Percentiles rank a stretch among this genome's conserved stretches.
Conservation (phyloP, 371 early-diverging fungal species). For the Mucor mucedo region DNA sequence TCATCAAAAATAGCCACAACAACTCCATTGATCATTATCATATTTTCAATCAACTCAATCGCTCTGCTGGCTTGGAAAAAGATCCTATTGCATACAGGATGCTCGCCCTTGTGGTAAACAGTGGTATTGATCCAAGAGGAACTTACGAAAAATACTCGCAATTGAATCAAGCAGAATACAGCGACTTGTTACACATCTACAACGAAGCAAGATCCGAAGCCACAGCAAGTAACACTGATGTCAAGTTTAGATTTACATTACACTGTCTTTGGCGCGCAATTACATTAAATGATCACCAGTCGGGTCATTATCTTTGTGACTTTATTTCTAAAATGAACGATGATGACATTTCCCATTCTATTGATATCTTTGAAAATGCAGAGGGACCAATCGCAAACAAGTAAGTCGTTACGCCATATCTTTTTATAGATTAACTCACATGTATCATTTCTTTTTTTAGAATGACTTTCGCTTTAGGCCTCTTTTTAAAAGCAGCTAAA, state of each 20-base stretch:
- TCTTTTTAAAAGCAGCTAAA: slow-evolving; percentile 16
- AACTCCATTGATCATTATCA: slow-evolving; percentile 9
- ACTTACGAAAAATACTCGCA: slow-evolving; percentile 6
- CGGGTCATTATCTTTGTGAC: slow-evolving; percentile 21
- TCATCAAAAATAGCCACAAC: slow-evolving; percentile 14
- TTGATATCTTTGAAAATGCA: slow-evolving; percentile 14
- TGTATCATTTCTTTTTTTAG: slow-evolving; percentile 13
- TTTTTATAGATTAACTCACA: background rate
- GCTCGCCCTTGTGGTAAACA: slow-evolving; percentile 19
- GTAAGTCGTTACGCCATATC: slow-evolving; percentile 15
- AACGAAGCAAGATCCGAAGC: slow-evolving; percentile 6
- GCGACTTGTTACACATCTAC: background rate
- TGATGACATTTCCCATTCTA: slow-evolving; percentile 16
- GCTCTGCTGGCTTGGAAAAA: slow-evolving; percentile 7
- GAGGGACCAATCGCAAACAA: slow-evolving; percentile 16
- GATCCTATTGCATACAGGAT: slow-evolving; percentile 26
- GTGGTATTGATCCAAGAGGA: background rate
- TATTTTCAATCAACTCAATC: slow-evolving; percentile 14
- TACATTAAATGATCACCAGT: slow-evolving; percentile 18
- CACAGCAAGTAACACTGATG: background rate
- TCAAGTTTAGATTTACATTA: slow-evolving; percentile 18
- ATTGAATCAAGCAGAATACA: background rate
- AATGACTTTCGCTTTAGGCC: slow-evolving; percentile 24
- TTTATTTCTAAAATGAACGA: slow-evolving; percentile 10
- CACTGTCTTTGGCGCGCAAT: slow-evolving; percentile 29